Evolutionary conservation across 257 asterid genomes (phyloP).

Genomic region (Penstemon barbatus): DNA sequence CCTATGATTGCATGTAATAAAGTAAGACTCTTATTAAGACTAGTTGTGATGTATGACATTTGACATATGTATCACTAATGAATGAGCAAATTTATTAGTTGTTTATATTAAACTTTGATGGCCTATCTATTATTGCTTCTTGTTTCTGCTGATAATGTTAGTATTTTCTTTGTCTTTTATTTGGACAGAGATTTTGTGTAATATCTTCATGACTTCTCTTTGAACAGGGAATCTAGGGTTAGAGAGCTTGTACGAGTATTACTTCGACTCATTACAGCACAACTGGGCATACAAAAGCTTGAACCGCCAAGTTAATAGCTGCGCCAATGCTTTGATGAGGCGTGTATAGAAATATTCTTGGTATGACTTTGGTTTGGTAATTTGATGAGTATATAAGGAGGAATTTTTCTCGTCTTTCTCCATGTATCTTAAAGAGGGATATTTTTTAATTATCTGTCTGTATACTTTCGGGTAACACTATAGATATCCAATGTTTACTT

Average conservation of each 20-base stretch:
- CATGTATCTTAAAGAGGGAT: not conserved
- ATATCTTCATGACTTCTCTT: conserved; percentile 24
- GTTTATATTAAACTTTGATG: no score
- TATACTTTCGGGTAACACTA: no score
- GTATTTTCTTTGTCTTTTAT: not conserved
- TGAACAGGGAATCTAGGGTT: conserved; percentile 75
- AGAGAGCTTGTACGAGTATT: conserved; percentile 80
- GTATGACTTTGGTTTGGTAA: no score
- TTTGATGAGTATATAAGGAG: conserved; percentile 12
- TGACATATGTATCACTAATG: no score
- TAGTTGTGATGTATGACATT: no score
- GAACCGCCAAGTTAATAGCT: conserved; percentile 33
- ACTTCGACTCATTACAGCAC: conserved; percentile 64
- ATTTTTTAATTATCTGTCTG: not conserved
- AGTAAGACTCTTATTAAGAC: no score
- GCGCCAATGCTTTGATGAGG: not conserved
- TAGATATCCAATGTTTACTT: no score
- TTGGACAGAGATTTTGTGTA: not conserved
- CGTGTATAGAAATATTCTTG: not conserved
- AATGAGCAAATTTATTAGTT: no score
- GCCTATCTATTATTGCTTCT: no score
- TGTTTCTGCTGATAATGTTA: not conserved
- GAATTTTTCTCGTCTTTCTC: not conserved
- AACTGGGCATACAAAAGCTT: conserved; percentile 68
- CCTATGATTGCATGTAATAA: no score